phyloP scores from a whole-genome alignment of 768 basidiomycete genomes.

The Dendrothele bispora region DNA sequence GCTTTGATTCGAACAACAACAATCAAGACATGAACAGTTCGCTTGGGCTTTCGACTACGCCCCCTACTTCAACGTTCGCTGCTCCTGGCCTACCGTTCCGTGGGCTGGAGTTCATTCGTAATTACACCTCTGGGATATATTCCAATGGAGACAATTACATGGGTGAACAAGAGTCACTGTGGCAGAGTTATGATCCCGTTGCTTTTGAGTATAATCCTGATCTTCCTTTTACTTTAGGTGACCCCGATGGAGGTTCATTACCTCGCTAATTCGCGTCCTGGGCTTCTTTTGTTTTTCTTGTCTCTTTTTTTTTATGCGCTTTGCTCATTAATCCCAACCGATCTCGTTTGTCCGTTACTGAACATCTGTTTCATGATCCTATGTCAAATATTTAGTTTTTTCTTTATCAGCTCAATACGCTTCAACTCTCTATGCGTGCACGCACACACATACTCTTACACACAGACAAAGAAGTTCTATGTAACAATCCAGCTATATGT shows the following conservation, averaged over 20 bases:
- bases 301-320: background rate
- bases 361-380: background rate
- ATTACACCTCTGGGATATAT: slow-evolving; percentile 60
- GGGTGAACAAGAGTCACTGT: slow-evolving; percentile 50
- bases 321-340: background rate
- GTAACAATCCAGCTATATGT: too few relatives aligned
- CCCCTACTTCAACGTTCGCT: slow-evolving; percentile 64
- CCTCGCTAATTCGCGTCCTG: background rate
- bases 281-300: background rate
- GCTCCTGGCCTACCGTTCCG: slow-evolving; percentile 80
- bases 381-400: too few relatives aligned
- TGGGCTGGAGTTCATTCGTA: slow-evolving; percentile 82
- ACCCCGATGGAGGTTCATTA: slow-evolving; percentile 30
- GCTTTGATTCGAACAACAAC: slow-evolving; percentile 38
- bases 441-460: too few relatives aligned
- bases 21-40: slow-evolving; percentile 36
- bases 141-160: slow-evolving; percentile 50
- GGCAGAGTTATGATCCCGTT: slow-evolving; percentile 69
- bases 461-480: too few relatives aligned
- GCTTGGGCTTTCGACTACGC: slow-evolving; percentile 52
- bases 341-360: background rate
- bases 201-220: slow-evolving; percentile 80
- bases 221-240: slow-evolving; percentile 64
- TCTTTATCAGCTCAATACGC: too few relatives aligned
- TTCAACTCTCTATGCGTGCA: too few relatives aligned